phyloP scores from a whole-genome alignment of 2,329 filamentous ascomycete species.

The Ilyonectria destructans region DNA sequence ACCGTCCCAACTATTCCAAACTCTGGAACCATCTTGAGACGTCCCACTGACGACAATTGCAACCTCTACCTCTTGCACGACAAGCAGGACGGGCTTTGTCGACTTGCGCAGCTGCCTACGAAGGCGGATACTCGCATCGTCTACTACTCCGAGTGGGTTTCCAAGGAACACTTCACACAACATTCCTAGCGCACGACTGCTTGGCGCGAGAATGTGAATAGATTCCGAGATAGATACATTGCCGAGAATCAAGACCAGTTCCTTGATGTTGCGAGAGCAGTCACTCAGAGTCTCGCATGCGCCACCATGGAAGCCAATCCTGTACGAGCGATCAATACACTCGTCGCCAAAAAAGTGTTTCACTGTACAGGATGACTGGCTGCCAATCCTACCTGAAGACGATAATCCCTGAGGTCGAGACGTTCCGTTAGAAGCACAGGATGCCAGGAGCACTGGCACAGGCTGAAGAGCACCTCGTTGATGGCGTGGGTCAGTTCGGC shows the following conservation, averaged over 20 bases:
- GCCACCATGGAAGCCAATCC: no score
- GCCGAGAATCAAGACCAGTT: not conserved
- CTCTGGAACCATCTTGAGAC: not conserved
- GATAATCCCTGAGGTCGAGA: no score
- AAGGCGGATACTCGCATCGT: not conserved
- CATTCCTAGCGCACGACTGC: not conserved
- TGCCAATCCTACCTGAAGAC: no score
- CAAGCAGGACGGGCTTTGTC: conserved; percentile 4
- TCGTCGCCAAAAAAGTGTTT: no score
- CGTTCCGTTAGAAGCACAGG: no score
- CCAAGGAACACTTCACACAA: not conserved
- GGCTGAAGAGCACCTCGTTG: no score
- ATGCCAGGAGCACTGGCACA: no score
- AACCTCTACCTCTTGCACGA: not conserved
- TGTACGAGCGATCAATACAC: no score
- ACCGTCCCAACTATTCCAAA: not conserved
- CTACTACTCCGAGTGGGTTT: not conserved
- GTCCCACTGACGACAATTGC: not conserved
- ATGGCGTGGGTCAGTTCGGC: no score
- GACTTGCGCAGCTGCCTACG: not conserved
- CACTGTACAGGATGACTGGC: no score
- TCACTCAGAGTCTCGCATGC: not conserved
- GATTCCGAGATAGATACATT: not conserved
- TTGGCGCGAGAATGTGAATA: not conserved
- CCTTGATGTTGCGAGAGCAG: not conserved